phyloP scores from a whole-genome alignment of 1,284 basidiomycete genomes.

The Sutorius eximius region DNA sequence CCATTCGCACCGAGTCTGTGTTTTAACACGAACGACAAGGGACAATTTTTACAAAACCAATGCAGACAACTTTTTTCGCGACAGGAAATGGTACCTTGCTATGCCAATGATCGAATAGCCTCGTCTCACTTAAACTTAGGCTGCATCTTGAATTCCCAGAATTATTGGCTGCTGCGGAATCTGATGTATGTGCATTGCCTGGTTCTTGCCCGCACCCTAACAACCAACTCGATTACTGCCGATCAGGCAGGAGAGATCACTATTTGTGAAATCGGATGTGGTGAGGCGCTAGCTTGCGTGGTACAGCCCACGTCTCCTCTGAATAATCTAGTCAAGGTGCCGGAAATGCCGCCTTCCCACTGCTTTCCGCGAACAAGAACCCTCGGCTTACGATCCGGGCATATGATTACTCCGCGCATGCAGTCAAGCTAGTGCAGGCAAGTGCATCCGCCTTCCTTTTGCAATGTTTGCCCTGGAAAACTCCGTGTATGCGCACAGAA shows the following conservation, averaged over 20 bases:
- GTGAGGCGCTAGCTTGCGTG: constrained; percentile 38
- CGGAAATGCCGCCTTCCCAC: constrained; percentile 92
- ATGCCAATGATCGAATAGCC: neutral
- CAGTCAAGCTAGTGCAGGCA: constrained; percentile 89
- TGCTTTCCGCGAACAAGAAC: constrained; percentile 83
- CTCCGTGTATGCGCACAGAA: constrained; percentile 36
- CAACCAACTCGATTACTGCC: constrained; percentile 1
- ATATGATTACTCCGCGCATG: constrained; percentile 90
- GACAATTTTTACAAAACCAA: constrained; percentile 89
- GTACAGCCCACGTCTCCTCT: constrained; percentile 3
- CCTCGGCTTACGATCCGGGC: constrained; percentile 72
- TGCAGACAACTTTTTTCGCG: constrained; percentile 85
- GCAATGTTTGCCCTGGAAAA: neutral
- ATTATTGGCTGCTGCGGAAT: constrained; percentile 66
- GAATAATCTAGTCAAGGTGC: constrained; percentile 55
- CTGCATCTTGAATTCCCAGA: constrained; percentile 92
- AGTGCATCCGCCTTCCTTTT: neutral
- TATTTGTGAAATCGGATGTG: constrained; percentile 86
- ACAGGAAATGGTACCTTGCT: constrained; percentile 74
- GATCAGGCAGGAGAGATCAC: constrained; percentile 71
- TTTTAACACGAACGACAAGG: constrained; percentile 50
- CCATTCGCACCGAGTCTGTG: neutral
- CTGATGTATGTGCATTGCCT: constrained; percentile 50
- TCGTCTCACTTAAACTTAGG: constrained; percentile 43
- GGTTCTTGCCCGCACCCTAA: neutral